Base-by-base conservation (phyloP, 495 filamentous ascomycete genomes). In the Daldinia bambusicola region DNA sequence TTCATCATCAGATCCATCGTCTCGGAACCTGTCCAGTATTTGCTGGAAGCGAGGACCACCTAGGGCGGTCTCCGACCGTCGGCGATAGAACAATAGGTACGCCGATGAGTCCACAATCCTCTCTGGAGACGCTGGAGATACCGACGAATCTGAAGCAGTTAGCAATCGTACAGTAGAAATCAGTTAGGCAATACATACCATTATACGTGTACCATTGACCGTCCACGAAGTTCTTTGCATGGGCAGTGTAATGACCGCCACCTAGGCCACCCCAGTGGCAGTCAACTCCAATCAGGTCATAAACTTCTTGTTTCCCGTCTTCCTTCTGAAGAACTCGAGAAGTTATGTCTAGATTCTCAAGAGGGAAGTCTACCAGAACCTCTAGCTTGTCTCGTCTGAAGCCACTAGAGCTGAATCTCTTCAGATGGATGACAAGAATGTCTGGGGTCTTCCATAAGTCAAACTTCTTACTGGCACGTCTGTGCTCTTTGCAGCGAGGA, bases 381-480 rank as follows among this genome's bases (percentile, higher is more conserved):
- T 97, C 93, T 37, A 99, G 84, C 84, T 99, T 99, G 74, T 97
- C 92, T 20, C 94, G 85, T 57, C 91, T 87, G 55, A 84, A 87
- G 1, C 89, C 86, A 68, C 88, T 89, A 20, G 90, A 90, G 71
- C 93, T 95, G 75, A 99, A 99, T 16, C 95, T 88, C 84, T 99
- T 99, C 5, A 99, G 85, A 75, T 99, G 95, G 61, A 98, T 88
- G 58, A 98, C 90, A 13, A 99, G 84, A 59, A 98, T 95, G 77
- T 99, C 95, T 8, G 95, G 95, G 2, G 90, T 89, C 77, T 93
- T 97, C 95, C 95, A 99, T 3, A 99, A 85, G 76, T 98, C 93
- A 34, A 99, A 93, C 74, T 94, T 96, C 86, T 98, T 99, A 81
- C 88, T 93, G 18, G 96, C 95, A 26, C 92, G 89, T 9, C 92